Conservation (phyloP, 768 basidiomycete genomes). For the Mycena capillaripes region DNA sequence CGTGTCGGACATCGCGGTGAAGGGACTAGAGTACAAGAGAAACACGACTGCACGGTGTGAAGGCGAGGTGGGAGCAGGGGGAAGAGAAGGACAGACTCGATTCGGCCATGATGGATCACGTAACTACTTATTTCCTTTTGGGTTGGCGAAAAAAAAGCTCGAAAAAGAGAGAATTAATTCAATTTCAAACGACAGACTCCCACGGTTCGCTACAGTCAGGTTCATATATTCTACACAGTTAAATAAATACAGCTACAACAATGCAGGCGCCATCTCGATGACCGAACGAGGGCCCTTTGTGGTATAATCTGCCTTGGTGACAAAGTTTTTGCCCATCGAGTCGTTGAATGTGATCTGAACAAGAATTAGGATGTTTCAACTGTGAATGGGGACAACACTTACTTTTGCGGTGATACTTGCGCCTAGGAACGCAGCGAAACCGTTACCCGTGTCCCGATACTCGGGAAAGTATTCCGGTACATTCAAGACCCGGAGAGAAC, state of each 20-base stretch:
- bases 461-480: slow-evolving; percentile 94
- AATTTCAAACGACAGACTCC: too few relatives aligned
- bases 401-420: slow-evolving; percentile 91
- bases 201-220: background rate
- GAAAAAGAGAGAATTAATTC: too few relatives aligned
- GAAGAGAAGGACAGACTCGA: background rate
- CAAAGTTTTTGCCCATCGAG: slow-evolving; percentile 73
- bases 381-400: slow-evolving; percentile 14
- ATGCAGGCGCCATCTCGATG: slow-evolving; percentile 82
- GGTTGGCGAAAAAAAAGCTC: background rate
- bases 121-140: background rate
- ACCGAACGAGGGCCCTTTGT: slow-evolving; percentile 80
- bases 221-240: background rate
- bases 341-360: slow-evolving; percentile 83
- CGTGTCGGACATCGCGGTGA: background rate
- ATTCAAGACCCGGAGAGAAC: slow-evolving; percentile 69
- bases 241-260: slow-evolving; percentile 61
- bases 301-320: slow-evolving; percentile 85
- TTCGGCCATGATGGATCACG: too few relatives aligned
- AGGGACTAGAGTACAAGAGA: background rate
- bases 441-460: slow-evolving; percentile 88
- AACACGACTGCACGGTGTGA: background rate
- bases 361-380: slow-evolving; percentile 12
- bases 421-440: slow-evolving; percentile 85
- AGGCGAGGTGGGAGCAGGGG: background rate